Evolutionary conservation across 2,329 filamentous ascomycete species (phyloP).

Genomic region (Pleoardoris graminearum): DNA sequence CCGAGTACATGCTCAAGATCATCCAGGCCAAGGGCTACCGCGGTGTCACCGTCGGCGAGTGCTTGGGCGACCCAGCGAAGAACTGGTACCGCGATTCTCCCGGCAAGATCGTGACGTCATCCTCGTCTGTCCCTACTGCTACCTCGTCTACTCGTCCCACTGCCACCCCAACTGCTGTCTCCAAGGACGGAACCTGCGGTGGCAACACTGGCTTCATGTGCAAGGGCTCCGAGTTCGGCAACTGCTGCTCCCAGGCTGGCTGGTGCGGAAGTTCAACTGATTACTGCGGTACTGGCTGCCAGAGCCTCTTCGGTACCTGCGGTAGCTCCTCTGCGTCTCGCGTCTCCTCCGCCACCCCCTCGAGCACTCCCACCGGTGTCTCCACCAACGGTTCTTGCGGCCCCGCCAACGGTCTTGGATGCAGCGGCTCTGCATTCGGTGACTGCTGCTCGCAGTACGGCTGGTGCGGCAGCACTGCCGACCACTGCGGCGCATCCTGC

Average conservation of each 20-base stretch:
- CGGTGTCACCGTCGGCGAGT: slow-evolving; percentile 54
- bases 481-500: slow-evolving; percentile 39
- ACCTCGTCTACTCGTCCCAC: slow-evolving; percentile 15
- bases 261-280: slow-evolving; percentile 44
- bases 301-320: slow-evolving; percentile 36
- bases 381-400: slow-evolving; percentile 1
- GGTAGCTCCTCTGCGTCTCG: slow-evolving; percentile 12
- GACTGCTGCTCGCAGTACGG: slow-evolving; percentile 52
- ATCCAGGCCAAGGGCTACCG: slow-evolving; percentile 46
- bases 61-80: slow-evolving; percentile 48
- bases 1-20: slow-evolving; percentile 49
- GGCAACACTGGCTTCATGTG: slow-evolving; percentile 30
- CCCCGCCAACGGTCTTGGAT: neutral
- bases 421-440: slow-evolving; percentile 21
- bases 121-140: slow-evolving; percentile 15
- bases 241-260: slow-evolving; percentile 52
- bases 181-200: slow-evolving; percentile 30
- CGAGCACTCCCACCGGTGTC: slow-evolving; percentile 20
- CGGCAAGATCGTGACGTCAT: slow-evolving; percentile 39
- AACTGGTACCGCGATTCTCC: slow-evolving; percentile 55
- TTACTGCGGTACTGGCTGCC: slow-evolving; percentile 41
- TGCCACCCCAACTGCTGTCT: slow-evolving; percentile 17
- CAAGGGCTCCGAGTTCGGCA: slow-evolving; percentile 40
- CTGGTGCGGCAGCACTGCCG: slow-evolving; percentile 42
- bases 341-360: slow-evolving; percentile 22